Percentiles rank a stretch among this genome's conserved stretches.
phyloP scores from a whole-genome alignment of 164 flowering plant genomes.

The Sextonia rubra region DNA sequence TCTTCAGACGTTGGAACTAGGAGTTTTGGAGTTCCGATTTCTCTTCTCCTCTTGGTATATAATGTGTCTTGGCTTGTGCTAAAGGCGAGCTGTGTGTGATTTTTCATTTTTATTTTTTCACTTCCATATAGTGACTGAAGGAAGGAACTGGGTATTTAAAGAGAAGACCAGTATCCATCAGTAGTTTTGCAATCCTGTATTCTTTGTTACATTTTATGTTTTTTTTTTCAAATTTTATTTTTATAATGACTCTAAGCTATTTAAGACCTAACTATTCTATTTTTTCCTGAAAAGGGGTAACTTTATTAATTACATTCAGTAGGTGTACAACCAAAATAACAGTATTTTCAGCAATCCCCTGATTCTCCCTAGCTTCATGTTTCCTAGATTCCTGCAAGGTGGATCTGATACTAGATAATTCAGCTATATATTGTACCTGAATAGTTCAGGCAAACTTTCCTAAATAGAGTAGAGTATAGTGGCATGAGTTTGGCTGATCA shows the following conservation, averaged over 20 bases:
- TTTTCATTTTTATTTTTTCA: not conserved
- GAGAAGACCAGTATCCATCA: constrained; percentile 8
- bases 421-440: no score
- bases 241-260: constrained; percentile 13
- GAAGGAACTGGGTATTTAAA: constrained; percentile 14
- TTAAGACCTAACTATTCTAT: not conserved
- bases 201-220: constrained; percentile 16
- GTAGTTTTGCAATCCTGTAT: constrained; percentile 20
- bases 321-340: no score
- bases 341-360: no score
- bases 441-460: no score
- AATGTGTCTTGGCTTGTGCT: not conserved
- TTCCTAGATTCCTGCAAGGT: no score
- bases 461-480: no score
- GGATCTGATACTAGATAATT: no score
- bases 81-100: constrained; percentile 9
- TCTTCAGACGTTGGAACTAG: not conserved
- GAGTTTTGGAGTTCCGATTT: not conserved
- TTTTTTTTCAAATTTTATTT: no score
- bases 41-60: not conserved
- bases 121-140: not conserved
- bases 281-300: no score
- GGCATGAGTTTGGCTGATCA: no score
- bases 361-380: no score
- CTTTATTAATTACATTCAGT: no score